Evolutionary conservation across 768 basidiomycete species (phyloP), one percentile per base, ranked within the genome.

Genomic region (Mycena rosella): DNA sequence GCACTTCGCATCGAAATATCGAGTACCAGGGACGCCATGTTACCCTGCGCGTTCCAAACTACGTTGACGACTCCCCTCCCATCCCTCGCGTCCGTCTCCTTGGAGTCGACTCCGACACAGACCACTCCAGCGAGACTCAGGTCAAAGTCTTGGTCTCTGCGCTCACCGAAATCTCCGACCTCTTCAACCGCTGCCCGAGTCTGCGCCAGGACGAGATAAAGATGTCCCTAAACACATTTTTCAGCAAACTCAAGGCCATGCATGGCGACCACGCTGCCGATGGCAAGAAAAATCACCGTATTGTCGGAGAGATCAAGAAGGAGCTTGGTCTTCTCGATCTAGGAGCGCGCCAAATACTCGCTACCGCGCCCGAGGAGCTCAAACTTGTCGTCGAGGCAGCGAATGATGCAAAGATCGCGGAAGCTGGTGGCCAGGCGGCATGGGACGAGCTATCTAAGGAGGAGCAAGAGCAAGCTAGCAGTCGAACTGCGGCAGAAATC

Each of bases 1-100:
- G 69, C 45, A 71, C 69, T 0, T 71, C 69, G 0, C 65, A 56
- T 18, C 44, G 60, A n/a, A 55, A 67, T 9, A 36, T 36, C 26
- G 59, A 71, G 27, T 71, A 67, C 53, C 60, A 71, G 30, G 29
- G 55, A 0, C 65, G 63, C 32, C 69, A 71, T 30, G 32, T 63
- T 15, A 42, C 45, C 27, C 34, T 63, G n/a, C 56, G 60, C 5
- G 66, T 56, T 1, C 56, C 60, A 8, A 29, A 52, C 18, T 30
- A 32, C 14, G n/a, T 40, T 1, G 68, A 62, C n/a, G 65, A 51
- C 0, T 48, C 49, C 2, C 30, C 54, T 2, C 40, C n/a, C 1
- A 24, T 27, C 3, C 60, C 63, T 4, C 40, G 17, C 5, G 27
- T 30, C 14, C 56, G 66, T 10, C 60, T 71, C n/a, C 22, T 60